Evolutionary conservation across 2,329 filamentous ascomycete species (phyloP), one percentile per base, ranked within the genome.

Genomic region (Pseudocercospora fijiensis): DNA sequence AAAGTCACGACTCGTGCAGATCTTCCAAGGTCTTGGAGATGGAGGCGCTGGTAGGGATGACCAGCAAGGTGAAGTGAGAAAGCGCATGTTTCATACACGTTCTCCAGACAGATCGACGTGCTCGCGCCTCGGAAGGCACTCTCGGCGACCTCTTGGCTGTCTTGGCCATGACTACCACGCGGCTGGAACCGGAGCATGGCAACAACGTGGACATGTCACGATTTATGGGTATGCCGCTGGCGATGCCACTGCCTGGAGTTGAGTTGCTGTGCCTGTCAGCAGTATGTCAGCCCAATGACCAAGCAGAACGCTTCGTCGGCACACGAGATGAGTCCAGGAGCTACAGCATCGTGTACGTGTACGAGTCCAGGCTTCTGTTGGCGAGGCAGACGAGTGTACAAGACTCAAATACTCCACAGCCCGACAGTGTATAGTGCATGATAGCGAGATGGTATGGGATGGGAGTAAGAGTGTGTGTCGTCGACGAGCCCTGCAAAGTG

Each of bases 31-130:
- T 2, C 13, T 37, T 16, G 13, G 10, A 41, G 16, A 26, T 22
- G 10, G 22, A 28, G 49, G 49, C n/a, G 49, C 5, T 28, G 11
- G 49, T n/a, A 28, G 49, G 49, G 9, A 1, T 13, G 28, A 18
- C 55, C 30, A 57, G 20, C 30, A 45, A 57, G 55, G 30, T 26
- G 55, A 41, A 57, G 55, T n/a, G 24, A 24, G 37, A 41, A 20
- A 41, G n/a, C 22, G 27, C 24, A 57, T 18, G 26, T 20, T 16
- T 28, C 13, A 37, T 11, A 28, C 28, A 26, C 28, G 37, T 57
- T 57, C 55, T 57, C 55, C 55, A 57, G 55, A 57, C 55, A 57
- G 55, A 57, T 45, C 18, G 20, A 43, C 45, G 22, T 26, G 33
- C 30, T 57, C 20, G 24, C 55, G 55, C 55, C 55, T 43, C 55